Base-by-base conservation (phyloP, 139 green algal genomes). In the Tetradesmus lagerheimii region DNA sequence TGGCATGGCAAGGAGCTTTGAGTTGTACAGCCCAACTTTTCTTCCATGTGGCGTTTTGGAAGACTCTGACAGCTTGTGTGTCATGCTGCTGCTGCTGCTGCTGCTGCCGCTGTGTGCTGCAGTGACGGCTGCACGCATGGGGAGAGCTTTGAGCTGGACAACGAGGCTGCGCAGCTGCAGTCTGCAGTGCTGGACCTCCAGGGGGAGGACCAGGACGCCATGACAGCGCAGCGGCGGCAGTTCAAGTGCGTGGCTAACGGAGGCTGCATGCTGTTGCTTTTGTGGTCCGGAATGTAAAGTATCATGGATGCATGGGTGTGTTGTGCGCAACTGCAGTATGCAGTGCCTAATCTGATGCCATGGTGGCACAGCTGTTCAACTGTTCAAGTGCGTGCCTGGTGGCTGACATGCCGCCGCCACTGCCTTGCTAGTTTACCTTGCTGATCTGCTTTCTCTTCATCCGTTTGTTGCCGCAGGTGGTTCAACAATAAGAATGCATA, bases 121-220 rank as follows among this genome's bases (percentile, higher is more conserved):
- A 89, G 93, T 57, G 90, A 78, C 25, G 90, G 90, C 82, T 83
- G 89, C 14, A 78, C 85, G 31, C 71, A 71, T 4, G 85, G 92
- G 35, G 92, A 94, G 85, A 75, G 83, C 18, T 95, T 95, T 37
- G 90, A 89, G 23, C 39, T 90, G 75, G 94, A 94, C 47, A 66
- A 80, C 1, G 53, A 85, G 0, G 85, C 75, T 0, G 94, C 92
- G 47, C 92, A 96, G 91, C 90, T 96, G 85, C 78, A 91, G 81
- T 39, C 83, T 5, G 94, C 94, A 29, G 96, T 98, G 77, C 82
- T 99, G 91, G 96, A 99, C 90, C 57, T 99, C 27, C 94, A 91
- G 3, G 96, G 90, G 6, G 96, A 98, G 89, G 96, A 98, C 45
- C 75, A 92, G 80, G 89, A 92, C 37, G 90, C 89, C 57, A 96